Base-by-base conservation (phyloP, 2,329 filamentous ascomycete genomes). In the Ceratocystiopsis minuta region DNA sequence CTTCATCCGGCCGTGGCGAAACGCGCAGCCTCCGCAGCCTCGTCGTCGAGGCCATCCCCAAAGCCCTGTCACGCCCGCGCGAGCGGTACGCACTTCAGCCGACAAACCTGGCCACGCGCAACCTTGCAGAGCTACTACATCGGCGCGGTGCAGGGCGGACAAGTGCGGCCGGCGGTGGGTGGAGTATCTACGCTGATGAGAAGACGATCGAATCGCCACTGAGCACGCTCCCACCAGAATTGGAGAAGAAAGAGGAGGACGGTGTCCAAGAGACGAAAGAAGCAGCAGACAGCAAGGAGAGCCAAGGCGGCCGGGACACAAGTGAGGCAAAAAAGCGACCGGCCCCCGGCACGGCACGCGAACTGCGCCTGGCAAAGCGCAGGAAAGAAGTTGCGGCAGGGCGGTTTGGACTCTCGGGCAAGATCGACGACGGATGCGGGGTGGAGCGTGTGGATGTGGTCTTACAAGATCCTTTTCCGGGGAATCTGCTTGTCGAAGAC, bases 11-110 rank as follows among this genome's bases (percentile, higher is more conserved):
- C 57, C 62, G 12, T 55, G 60, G 62, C 12, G 78, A 82, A 45
- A 64, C 68, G 5, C 72, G 71, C 39, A 80, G 74, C 50, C 60
- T 90, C 20, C 73, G 78, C 42, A 74, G 71, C 34, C 64, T 90
- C 4, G 73, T 92, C 5, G 66, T 86, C 28, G 78, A 86, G 46
- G 81, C 82, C 2, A 76, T 94, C 9, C 83, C 85, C 0, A 86
- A 84, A 52, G 85, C 85, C 0, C 67, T 93, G 13, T 90, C 83
- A 1, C 68, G 76, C 14, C 80, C 82, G 0, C 71, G 79, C 28
- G 70, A 79, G 47, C 69, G 85, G 28, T 88, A 82, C 49, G 68
- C 74, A 0, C 62, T 94, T 1, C 70, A 75, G 46, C 59, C 71
- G 6, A 83, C 81, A 2, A 75, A 70, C 39, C 63, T 93, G 16